phyloP scores from a whole-genome alignment of 257 asterid species.

The Capsicum rhomboideum region DNA sequence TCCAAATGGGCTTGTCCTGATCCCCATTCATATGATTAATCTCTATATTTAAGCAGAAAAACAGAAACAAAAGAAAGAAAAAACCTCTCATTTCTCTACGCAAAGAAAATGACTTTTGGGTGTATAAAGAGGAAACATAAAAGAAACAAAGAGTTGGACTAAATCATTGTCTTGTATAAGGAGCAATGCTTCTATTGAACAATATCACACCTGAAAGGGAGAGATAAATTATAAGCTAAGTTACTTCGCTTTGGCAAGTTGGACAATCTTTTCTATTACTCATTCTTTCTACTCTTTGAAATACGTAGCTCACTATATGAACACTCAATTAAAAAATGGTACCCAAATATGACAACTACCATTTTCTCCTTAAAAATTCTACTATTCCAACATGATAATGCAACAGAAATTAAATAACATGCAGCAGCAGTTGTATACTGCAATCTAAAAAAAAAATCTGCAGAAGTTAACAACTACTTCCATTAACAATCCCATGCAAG shows the following conservation, averaged over 20 bases:
- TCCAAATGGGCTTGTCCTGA: no score
- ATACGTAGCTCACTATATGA: neutral
- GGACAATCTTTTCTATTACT: neutral
- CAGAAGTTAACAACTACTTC: neutral
- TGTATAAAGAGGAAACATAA: no score
- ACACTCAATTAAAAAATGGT: neutral
- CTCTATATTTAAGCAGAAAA: no score
- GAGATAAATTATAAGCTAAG: neutral
- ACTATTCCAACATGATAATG: neutral
- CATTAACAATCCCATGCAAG: conserved; percentile 56
- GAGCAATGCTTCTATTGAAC: neutral
- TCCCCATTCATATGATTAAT: no score
- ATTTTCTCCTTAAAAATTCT: neutral
- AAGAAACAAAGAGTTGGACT: neutral
- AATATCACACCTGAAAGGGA: no score
- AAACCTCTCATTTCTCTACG: no score
- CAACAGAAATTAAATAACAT: neutral
- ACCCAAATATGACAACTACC: neutral
- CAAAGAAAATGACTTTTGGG: no score
- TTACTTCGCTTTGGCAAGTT: neutral
- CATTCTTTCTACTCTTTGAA: neutral
- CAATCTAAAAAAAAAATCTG: neutral
- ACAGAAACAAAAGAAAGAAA: no score
- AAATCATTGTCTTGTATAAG: neutral
- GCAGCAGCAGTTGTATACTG: neutral